Base-by-base conservation (phyloP, 345 rosid species). In the Dipteronia sinensis region DNA sequence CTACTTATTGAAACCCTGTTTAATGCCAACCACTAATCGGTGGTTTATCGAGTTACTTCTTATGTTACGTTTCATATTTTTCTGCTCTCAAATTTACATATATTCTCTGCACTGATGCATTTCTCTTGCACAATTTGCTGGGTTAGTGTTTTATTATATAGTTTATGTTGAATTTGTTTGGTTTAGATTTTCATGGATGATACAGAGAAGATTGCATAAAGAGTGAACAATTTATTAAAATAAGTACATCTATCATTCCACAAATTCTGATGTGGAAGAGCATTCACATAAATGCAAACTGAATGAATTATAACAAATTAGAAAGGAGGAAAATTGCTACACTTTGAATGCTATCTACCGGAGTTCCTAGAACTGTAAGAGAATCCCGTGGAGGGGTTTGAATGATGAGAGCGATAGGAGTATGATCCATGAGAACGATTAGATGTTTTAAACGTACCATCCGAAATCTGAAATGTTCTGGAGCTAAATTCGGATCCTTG, bases 11-110 rank as follows among this genome's bases (percentile, higher is more conserved):
- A 66, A 66, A 79, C 73, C 20, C 73, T 44, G 73, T 75, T 23
- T 56, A 79, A 79, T 83, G 82, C 81, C 82, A 77, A 77, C 84
- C 87, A 82, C 86, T 78, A 63, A 67, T 82, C 82, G 63, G 83
- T 85, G 84, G 84, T 62, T 66, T 72, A 31, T 81, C 49, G 83
- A 74, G 88, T 77, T 77, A 70, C n/a, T 79, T 71, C 38, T 71
- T 70, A 61, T 65, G 25, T 63, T 7, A 10, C 17, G 10, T 65
- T n/a, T 29, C 15, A 12, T 15, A 15, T 2, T 75, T 13, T 25
- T 7, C 23, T 79, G 0, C 58, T 53, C 0, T 7, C 58, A 53
- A 53, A 4, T 46, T 25, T 19, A 58, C 29, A 20, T 17, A 22
- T 7, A 29, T 46, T 23, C 11, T 58, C 42, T 42, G 67, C 20